Percentiles rank a stretch among this genome's conserved stretches.
phyloP scores from a whole-genome alignment of 352 stramenopile species.

The Halophytophthora polymorphica region DNA sequence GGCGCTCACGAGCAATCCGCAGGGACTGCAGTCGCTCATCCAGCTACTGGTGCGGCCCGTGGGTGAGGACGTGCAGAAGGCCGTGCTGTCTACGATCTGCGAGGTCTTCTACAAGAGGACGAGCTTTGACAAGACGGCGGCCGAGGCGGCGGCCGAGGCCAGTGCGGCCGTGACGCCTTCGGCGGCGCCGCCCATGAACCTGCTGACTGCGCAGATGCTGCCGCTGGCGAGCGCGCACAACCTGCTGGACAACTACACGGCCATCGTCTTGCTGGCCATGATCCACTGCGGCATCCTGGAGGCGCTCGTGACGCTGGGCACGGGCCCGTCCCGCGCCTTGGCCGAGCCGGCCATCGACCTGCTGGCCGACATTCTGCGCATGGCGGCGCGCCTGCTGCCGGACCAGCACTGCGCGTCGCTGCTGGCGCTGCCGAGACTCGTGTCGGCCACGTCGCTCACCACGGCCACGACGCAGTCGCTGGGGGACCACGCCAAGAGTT shows the following conservation, averaged over 20 bases:
- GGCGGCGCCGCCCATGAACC: conserved; percentile 59
- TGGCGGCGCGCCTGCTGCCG: conserved; percentile 77
- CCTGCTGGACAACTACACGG: conserved; percentile 87
- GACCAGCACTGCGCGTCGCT: conserved; percentile 83
- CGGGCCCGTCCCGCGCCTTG: conserved; percentile 61
- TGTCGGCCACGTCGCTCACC: conserved; percentile 76
- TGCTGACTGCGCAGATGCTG: conserved; percentile 67
- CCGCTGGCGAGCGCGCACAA: conserved; percentile 69
- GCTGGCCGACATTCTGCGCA: conserved; percentile 78
- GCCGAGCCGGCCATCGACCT: conserved; percentile 84
- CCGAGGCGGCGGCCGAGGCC: conserved; percentile 29
- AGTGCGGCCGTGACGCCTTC: conserved; percentile 13
- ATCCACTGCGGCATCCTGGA: conserved; percentile 84
- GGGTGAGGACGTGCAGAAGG: conserved; percentile 87
- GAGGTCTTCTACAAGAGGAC: conserved; percentile 89
- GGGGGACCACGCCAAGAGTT: conserved; percentile 64
- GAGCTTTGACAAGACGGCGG: conserved; percentile 65
- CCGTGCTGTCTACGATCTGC: conserved; percentile 84
- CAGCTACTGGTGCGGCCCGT: conserved; percentile 86
- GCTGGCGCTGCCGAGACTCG: conserved; percentile 71
- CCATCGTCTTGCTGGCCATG: conserved; percentile 82
- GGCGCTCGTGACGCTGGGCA: conserved; percentile 80
- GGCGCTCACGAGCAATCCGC: conserved; percentile 82
- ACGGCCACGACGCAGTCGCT: conserved; percentile 68
- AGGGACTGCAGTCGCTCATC: conserved; percentile 83